Evolutionary conservation across 2,329 filamentous ascomycete species (phyloP), one percentile per base, ranked within the genome.

Genomic region (Aspergillus hortae): DNA sequence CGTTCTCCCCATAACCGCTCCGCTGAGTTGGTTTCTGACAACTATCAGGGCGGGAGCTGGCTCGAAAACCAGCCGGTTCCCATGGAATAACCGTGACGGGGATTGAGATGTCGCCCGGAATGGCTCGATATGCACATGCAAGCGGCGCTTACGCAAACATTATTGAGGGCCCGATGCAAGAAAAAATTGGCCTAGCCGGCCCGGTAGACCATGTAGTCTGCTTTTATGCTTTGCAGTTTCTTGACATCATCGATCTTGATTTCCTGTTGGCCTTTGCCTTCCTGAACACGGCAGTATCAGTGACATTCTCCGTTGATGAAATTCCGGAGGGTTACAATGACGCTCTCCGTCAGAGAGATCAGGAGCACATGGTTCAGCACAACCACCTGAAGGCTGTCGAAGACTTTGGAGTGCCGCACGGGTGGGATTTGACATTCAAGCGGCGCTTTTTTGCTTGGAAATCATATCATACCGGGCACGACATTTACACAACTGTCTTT

Each of bases 251-350:
- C 30, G 59, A 59, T 11, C 45, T 63, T n/a, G 48, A 53, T n/a
- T 57, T 61, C 46, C 49, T 60, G n/a, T 51, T 63, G 41, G 55
- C 52, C 3, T 36, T 52, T 9, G 56, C 52, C 19, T 63, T 63
- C 43, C 52, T 57, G 19, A 45, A 59, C 17, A 58, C 59, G 6
- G 51, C 40, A 11, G 43, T 49, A 10, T 61, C 61, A 5, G 49
- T 63, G 12, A 59, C 54, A 9, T 15, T 63, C 12, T 12, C 47
- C 2, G 27, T 61, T 32, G 55, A 58, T 27, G 53, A 57, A 32
- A 56, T 55, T 25, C 57, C 57, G n/a, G 56, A 55, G 5, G 42
- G 43, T 6, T 60, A 52, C 17, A 44, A 44, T 49, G 38, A 21
- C 11, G 23, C 7, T 4, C n/a, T 49, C 9, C 12, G 19, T 10